Percentiles rank a stretch among this genome's conserved stretches.
Evolutionary conservation across 768 basidiomycete species (phyloP).

Genomic region (Cystobasidium onofrii): DNA sequence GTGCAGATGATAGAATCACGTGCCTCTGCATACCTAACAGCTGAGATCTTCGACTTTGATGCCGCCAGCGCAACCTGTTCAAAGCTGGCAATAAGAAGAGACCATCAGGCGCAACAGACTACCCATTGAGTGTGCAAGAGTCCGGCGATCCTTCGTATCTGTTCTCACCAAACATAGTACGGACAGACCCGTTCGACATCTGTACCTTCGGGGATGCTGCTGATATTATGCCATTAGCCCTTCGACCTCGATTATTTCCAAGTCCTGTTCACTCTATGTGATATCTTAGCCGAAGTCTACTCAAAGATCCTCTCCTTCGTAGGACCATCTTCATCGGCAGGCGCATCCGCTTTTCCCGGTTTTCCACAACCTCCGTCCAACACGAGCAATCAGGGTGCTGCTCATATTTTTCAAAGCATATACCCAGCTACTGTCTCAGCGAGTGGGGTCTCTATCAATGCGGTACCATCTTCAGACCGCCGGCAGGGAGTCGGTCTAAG

Average conservation of each 20-base stretch:
- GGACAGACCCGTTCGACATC: background rate
- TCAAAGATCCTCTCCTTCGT: constrained; percentile 75
- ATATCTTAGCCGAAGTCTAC: constrained; percentile 81
- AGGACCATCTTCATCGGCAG: constrained; percentile 51
- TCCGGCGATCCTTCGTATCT: constrained; percentile 37
- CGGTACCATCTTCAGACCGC: background rate
- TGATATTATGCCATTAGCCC: constrained; percentile 51
- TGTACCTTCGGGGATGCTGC: background rate
- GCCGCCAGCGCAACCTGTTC: constrained; percentile 26
- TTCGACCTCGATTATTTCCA: constrained; percentile 83
- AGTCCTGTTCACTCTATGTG: constrained; percentile 75
- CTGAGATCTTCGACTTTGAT: background rate
- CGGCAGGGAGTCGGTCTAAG: constrained; percentile 31
- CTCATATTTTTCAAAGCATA: background rate
- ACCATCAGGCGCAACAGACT: constrained; percentile 26
- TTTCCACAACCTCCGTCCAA: constrained; percentile 27
- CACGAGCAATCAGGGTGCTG: background rate
- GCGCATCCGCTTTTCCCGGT: background rate
- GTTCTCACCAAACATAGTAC: constrained; percentile 36
- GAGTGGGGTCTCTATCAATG: background rate
- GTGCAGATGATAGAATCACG: background rate
- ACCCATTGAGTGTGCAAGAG: constrained; percentile 15
- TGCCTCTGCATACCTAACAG: background rate
- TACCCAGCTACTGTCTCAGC: background rate
- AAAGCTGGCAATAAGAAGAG: constrained; percentile 29